phyloP scores from a whole-genome alignment of 2,329 filamentous ascomycete species.

The Lachnellula hyalina region DNA sequence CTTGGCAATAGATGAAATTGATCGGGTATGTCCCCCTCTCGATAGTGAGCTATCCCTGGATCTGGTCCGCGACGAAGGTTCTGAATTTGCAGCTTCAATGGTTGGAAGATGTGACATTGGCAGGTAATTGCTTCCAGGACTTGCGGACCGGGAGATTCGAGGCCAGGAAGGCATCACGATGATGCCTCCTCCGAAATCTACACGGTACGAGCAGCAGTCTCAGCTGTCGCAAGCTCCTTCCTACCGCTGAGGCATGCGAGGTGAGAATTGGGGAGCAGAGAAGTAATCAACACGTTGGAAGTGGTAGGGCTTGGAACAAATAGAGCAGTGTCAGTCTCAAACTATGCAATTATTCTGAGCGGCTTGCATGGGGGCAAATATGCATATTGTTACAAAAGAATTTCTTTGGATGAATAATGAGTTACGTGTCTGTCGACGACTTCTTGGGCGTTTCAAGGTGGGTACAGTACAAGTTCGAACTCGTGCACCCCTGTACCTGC shows the following conservation, averaged over 20 bases:
- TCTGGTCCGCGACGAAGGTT: constrained; percentile 20
- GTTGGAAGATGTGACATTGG: constrained; percentile 28
- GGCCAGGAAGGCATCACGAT: constrained; percentile 27
- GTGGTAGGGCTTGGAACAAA: neutral
- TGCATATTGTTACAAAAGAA: neutral
- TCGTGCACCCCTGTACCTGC: neutral
- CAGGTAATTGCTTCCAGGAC: constrained; percentile 23
- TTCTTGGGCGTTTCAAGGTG: neutral
- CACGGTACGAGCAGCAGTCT: constrained; percentile 27
- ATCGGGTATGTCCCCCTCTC: constrained; percentile 26
- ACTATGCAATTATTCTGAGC: neutral
- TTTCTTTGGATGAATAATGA: neutral
- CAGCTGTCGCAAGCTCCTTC: constrained; percentile 26
- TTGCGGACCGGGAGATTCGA: constrained; percentile 26
- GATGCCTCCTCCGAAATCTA: constrained; percentile 5
- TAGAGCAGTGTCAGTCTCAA: neutral
- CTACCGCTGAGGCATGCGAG: constrained; percentile 32
- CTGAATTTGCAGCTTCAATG: constrained; percentile 19
- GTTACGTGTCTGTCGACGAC: neutral
- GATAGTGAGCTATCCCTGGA: constrained; percentile 23
- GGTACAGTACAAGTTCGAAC: too few species aligned
- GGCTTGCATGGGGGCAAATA: neutral
- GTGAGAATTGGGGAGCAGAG: neutral
- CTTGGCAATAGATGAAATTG: constrained; percentile 31
- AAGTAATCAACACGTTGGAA: neutral